These are phyloP conservation scores for Leccinum fallax DNA, from an alignment of 1,284 basidiomycete species.

Conservation along the genomic window DNA sequence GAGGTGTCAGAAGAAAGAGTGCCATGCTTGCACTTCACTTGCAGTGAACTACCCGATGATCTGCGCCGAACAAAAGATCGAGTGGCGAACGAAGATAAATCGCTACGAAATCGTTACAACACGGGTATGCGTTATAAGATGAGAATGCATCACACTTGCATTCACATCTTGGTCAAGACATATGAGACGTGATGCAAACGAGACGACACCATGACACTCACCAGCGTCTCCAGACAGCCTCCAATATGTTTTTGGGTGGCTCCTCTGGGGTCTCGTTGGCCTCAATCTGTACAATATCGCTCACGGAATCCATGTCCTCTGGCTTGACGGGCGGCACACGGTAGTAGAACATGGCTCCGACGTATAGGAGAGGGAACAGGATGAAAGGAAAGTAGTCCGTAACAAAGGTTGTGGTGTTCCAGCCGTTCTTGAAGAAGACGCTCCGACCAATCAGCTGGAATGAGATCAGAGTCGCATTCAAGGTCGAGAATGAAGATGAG, in stretches of 20 bases:
- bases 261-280: constrained; percentile 71
- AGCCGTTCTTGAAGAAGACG: constrained; percentile 73
- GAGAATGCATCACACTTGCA: not conserved
- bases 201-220: constrained; percentile 40
- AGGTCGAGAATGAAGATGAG: not conserved
- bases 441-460: constrained; percentile 43
- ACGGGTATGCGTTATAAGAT: too few relatives aligned
- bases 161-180: constrained; percentile 30
- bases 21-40: too few relatives aligned
- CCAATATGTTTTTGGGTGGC: constrained; percentile 65
- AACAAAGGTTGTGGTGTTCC: constrained; percentile 66
- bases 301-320: constrained; percentile 79
- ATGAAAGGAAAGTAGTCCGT: constrained; percentile 80
- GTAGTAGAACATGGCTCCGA: constrained; percentile 56
- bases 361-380: constrained; percentile 78
- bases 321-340: constrained; percentile 48
- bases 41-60: too few relatives aligned
- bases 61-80: too few relatives aligned
- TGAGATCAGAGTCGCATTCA: too few relatives aligned
- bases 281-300: constrained; percentile 72
- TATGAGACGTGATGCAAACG: constrained; percentile 2
- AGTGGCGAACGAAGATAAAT: too few relatives aligned
- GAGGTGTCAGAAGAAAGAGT: too few relatives aligned
- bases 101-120: too few relatives aligned
- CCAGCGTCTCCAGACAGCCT: constrained; percentile 76